phyloP scores from a whole-genome alignment of 768 basidiomycete genomes.

The Suillus hirtellus region DNA sequence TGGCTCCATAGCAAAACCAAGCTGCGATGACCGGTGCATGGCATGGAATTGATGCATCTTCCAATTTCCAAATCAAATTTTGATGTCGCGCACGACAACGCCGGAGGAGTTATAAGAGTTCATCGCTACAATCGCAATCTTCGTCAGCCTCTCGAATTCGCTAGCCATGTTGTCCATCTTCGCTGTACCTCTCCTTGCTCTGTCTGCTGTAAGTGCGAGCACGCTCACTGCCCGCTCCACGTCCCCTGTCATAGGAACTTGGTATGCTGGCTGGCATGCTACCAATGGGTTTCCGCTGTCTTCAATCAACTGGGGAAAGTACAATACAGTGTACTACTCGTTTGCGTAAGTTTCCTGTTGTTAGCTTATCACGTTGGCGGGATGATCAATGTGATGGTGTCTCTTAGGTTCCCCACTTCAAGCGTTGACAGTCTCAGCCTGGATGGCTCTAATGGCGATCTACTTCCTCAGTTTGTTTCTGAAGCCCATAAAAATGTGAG shows the following conservation, averaged over 20 bases:
- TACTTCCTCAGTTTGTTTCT: slow-evolving; percentile 10
- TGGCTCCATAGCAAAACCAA: not conserved
- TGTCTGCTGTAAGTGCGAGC: slow-evolving; percentile 3
- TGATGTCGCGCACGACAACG: not conserved
- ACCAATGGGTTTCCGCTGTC: slow-evolving; percentile 42
- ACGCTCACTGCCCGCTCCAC: not conserved
- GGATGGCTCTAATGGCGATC: slow-evolving; percentile 2
- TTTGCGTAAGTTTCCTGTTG: slow-evolving; percentile 48
- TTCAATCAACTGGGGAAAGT: slow-evolving; percentile 48
- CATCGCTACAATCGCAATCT: not conserved
- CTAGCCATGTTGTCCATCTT: slow-evolving; percentile 2
- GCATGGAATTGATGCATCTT: not conserved
- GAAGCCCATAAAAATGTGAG: slow-evolving; percentile 9
- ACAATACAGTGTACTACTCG: slow-evolving; percentile 56
- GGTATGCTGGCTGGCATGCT: slow-evolving; percentile 42
- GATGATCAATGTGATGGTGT: not conserved
- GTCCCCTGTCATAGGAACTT: slow-evolving; percentile 33
- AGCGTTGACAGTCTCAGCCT: slow-evolving; percentile 4
- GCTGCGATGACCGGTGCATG: not conserved
- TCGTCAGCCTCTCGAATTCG: not conserved
- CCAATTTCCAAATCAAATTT: not conserved
- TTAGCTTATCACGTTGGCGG: not conserved
- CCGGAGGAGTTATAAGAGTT: not conserved
- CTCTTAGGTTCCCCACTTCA: slow-evolving; percentile 8
- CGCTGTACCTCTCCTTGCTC: not conserved